Percentiles rank a stretch among this genome's conserved stretches.
Evolutionary conservation across 208 protist genomes (phyloP).

Genomic region (Sergeia podlipaevii): DNA sequence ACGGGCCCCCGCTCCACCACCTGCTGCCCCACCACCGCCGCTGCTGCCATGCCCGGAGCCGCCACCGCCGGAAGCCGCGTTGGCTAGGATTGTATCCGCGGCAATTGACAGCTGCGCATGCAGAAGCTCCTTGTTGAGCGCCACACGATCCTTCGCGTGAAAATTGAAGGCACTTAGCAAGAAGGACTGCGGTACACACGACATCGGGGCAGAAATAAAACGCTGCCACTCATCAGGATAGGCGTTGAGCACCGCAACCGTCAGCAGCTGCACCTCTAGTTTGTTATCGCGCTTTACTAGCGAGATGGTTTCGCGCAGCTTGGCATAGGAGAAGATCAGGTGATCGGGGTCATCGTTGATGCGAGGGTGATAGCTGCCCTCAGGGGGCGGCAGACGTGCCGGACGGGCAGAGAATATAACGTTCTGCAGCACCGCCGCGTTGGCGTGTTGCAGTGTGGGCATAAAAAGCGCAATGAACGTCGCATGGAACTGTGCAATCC

Average conservation of each 20-base stretch:
- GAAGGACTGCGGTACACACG: constrained; percentile 66
- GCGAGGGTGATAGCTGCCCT: constrained; percentile 17
- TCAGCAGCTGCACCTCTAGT: constrained; percentile 63
- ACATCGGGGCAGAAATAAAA: constrained; percentile 63
- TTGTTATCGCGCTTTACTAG: constrained; percentile 59
- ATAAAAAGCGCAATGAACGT: constrained; percentile 78
- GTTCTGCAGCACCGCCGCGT: constrained; percentile 66
- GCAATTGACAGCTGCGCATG: constrained; percentile 71
- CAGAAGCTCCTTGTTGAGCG: constrained; percentile 84
- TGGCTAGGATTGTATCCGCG: constrained; percentile 42
- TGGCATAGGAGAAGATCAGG: constrained; percentile 78
- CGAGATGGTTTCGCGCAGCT: constrained; percentile 73
- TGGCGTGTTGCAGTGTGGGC: constrained; percentile 75
- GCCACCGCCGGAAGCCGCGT: constrained; percentile 10
- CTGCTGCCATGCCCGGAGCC: neutral
- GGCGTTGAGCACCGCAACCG: constrained; percentile 71
- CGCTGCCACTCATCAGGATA: constrained; percentile 82
- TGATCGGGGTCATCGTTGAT: constrained; percentile 75
- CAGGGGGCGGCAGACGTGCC: constrained; percentile 24
- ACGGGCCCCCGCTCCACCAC: neutral
- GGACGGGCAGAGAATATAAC: constrained; percentile 37
- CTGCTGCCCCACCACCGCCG: neutral
- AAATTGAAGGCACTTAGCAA: constrained; percentile 79
- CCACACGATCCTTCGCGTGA: constrained; percentile 25
- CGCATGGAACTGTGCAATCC: constrained; percentile 71